A percentile compares a stretch with the other conserved stretches of the same genome.
Evolutionary conservation across 192 early-diverging fungal genomes (phyloP).

Genomic region (Backusella australiensis): DNA sequence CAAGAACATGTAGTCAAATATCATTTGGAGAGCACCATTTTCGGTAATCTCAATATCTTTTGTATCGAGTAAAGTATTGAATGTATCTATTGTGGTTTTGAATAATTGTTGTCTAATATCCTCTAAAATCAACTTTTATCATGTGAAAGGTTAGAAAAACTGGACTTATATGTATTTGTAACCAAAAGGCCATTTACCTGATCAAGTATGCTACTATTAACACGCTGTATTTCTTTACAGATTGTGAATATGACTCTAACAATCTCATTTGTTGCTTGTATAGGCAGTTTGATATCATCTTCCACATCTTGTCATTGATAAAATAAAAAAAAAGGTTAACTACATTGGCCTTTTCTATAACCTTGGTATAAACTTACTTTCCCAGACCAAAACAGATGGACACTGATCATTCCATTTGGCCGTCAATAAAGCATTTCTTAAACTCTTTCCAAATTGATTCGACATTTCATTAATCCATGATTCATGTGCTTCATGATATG

Average conservation of each 20-base stretch:
- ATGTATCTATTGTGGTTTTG: not conserved
- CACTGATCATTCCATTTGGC: slow-evolving; percentile 44
- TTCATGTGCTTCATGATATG: slow-evolving; percentile 41
- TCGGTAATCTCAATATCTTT: slow-evolving; percentile 33
- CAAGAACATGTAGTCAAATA: slow-evolving; percentile 63
- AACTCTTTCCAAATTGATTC: slow-evolving; percentile 17
- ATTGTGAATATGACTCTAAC: slow-evolving; percentile 41
- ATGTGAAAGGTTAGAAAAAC: not conserved
- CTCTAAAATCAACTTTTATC: slow-evolving; percentile 11
- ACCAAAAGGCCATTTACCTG: slow-evolving; percentile 34
- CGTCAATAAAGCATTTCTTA: slow-evolving; percentile 27
- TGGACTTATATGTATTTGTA: not conserved
- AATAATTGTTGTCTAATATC: not conserved
- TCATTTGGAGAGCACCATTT: slow-evolving; percentile 57
- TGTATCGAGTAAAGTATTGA: not conserved
- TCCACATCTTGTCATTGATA: slow-evolving; percentile 1
- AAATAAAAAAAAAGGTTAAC: not conserved
- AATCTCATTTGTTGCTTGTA: slow-evolving; percentile 39
- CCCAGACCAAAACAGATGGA: slow-evolving; percentile 44
- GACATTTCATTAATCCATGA: slow-evolving; percentile 40
- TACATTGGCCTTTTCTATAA: not conserved
- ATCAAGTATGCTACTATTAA: slow-evolving; percentile 45
- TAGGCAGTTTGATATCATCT: slow-evolving; percentile 37
- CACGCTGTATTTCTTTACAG: slow-evolving; percentile 43
- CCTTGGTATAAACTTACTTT: slow-evolving; percentile 35